A percentile compares a stretch with the other conserved stretches of the same genome.
Conservation (phyloP, 2,329 filamentous ascomycete species). For the Thielaviopsis euricoi region DNA sequence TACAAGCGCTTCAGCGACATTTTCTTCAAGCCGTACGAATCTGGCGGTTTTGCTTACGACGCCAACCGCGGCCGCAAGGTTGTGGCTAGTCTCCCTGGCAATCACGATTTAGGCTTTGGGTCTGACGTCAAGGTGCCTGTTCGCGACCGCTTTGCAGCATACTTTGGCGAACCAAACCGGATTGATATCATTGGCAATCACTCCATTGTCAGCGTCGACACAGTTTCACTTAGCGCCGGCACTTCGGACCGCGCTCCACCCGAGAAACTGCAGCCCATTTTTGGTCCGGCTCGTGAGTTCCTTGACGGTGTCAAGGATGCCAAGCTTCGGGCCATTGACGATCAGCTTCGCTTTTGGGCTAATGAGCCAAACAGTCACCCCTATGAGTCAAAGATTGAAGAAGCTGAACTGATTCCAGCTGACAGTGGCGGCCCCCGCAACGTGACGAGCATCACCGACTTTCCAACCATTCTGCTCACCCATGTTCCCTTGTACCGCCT, state of each 20-base stretch:
- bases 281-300: conserved; percentile 61
- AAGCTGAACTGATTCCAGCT: background rate
- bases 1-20: conserved; percentile 75
- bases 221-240: conserved; percentile 68
- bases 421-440: background rate
- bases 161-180: conserved; percentile 81
- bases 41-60: conserved; percentile 33
- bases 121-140: conserved; percentile 67
- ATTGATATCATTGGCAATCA: conserved; percentile 90
- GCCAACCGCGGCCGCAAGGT: conserved; percentile 58
- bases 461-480: conserved; percentile 77
- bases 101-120: conserved; percentile 89
- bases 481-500: conserved; percentile 81
- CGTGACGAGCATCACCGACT: conserved; percentile 38
- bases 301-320: conserved; percentile 46
- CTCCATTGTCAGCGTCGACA: conserved; percentile 82
- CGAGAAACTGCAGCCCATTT: conserved; percentile 45
- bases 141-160: conserved; percentile 67
- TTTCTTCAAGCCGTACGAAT: conserved; percentile 43
- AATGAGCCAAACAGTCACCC: conserved; percentile 32
- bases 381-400: conserved; percentile 32
- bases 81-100: conserved; percentile 75
- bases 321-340: conserved; percentile 51
- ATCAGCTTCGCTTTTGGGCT: conserved; percentile 49
- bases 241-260: conserved; percentile 33